These are phyloP conservation scores for Schwanniomyces vanrijiae DNA, from an alignment of 805 yeast species.

Conservation along the genomic window DNA sequence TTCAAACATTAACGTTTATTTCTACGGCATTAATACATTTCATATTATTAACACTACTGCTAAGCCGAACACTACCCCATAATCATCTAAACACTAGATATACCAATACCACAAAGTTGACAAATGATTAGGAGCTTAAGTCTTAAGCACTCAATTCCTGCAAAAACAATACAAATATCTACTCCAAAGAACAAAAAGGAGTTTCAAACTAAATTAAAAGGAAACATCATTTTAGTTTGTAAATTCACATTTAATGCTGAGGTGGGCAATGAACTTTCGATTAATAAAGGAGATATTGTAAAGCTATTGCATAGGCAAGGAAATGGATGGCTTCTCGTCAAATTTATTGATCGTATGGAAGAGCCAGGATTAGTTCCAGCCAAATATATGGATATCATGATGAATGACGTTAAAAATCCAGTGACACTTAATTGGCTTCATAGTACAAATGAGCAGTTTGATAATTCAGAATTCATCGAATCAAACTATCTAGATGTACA, in stretches of 20 bases:
- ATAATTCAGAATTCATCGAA: constrained; percentile 13
- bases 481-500: constrained; percentile 26
- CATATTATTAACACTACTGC: neutral
- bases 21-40: neutral
- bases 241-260: constrained; percentile 48
- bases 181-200: neutral
- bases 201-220: constrained; percentile 14
- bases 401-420: constrained; percentile 39
- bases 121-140: neutral
- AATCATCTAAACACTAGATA: neutral
- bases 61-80: neutral
- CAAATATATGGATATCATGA: constrained; percentile 47
- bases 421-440: constrained; percentile 37
- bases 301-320: constrained; percentile 48
- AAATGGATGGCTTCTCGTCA: constrained; percentile 58
- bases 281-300: constrained; percentile 51
- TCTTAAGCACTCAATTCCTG: neutral
- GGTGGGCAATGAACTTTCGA: constrained; percentile 41
- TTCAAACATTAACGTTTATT: neutral
- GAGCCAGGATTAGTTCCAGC: constrained; percentile 55
- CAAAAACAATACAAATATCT: neutral
- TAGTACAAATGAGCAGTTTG: constrained; percentile 5
- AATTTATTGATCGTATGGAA: constrained; percentile 48
- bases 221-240: constrained; percentile 44
- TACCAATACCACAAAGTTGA: neutral